Base-by-base conservation (phyloP, 2,329 filamentous ascomycete genomes). In the Colletotrichum karsti region DNA sequence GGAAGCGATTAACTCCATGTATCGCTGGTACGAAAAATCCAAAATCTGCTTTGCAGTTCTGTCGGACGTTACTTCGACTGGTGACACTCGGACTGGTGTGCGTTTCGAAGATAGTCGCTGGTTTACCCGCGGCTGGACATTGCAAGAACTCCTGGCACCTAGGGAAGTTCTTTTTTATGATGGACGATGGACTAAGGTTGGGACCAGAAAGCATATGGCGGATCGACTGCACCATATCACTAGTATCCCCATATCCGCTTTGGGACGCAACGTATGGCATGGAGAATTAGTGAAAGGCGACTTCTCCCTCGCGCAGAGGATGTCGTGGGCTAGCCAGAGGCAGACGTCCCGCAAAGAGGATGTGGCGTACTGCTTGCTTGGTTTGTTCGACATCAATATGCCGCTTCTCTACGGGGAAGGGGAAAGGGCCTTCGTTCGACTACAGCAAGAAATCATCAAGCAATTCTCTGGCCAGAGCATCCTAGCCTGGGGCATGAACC, bases 31-130 rank as follows among this genome's bases (percentile, higher is more conserved):
- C 63, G 60, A 70, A 13, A 69, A 75, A 9, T 75, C 79, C 2
- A 68, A 57, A 7, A 55, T 74, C 2, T 81, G 79, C 55, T 78
- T 77, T 62, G 77, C 73, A 3, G 80, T 76, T 57, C 63, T 80
- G 10, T 68, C 69, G 4, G 76, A 77, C 55, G 72, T 56, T 70
- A n/a, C n/a, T n/a, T n/a, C n/a, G n/a, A n/a, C n/a, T n/a, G n/a
- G n/a, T n/a, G n/a, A n/a, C n/a, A n/a, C n/a, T n/a, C n/a, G n/a
- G n/a, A n/a, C n/a, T n/a, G n/a, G n/a, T n/a, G n/a, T n/a, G n/a
- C n/a, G n/a, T n/a, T n/a, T n/a, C n/a, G 71, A 67, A 69, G 67
- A 46, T 5, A 41, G 53, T 20, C 54, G 42, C 2, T 59, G 61
- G 61, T 50, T 58, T 3, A 59, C 61, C 2, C 44, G 61, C 1